Conservation (phyloP, 306 rosid genomes). For the Mimosa bimucronata region DNA sequence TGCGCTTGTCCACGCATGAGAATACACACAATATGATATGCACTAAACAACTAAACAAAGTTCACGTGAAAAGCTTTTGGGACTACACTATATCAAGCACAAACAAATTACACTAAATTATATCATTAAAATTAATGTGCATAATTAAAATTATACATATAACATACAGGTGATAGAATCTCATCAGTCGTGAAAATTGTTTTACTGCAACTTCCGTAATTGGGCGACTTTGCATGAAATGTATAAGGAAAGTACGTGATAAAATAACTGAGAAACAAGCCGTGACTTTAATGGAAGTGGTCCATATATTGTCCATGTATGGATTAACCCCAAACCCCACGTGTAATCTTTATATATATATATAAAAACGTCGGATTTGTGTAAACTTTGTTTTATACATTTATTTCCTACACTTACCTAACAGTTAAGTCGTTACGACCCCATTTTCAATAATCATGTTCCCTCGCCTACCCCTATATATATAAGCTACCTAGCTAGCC, state of each 20-base stretch:
- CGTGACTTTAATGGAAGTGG: conserved; percentile 39
- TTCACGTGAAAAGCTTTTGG: neutral
- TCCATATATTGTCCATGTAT: conserved; percentile 27
- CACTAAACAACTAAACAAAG: neutral
- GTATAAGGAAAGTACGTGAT: conserved; percentile 27
- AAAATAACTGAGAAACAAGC: conserved; percentile 20
- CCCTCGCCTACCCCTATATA: conserved; percentile 17
- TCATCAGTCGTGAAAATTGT: too few species aligned
- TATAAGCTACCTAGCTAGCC: neutral
- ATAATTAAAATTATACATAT: neutral
- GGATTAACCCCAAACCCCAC: conserved; percentile 35
- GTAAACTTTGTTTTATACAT: conserved; percentile 17
- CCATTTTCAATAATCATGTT: conserved; percentile 37
- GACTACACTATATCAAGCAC: neutral
- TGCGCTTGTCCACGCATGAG: conserved; percentile 1
- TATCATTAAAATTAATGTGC: neutral
- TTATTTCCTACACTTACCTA: conserved; percentile 30
- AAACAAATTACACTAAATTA: neutral
- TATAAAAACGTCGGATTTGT: conserved; percentile 7
- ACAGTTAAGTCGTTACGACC: conserved; percentile 41
- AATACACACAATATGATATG: conserved; percentile 10
- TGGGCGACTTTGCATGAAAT: conserved; percentile 18
- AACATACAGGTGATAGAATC: too few species aligned
- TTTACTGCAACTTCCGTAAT: neutral
- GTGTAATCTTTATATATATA: conserved; percentile 18